These are phyloP conservation scores for Phytophthora pini DNA, from an alignment of 352 stramenopile species.

Conservation along the genomic window DNA sequence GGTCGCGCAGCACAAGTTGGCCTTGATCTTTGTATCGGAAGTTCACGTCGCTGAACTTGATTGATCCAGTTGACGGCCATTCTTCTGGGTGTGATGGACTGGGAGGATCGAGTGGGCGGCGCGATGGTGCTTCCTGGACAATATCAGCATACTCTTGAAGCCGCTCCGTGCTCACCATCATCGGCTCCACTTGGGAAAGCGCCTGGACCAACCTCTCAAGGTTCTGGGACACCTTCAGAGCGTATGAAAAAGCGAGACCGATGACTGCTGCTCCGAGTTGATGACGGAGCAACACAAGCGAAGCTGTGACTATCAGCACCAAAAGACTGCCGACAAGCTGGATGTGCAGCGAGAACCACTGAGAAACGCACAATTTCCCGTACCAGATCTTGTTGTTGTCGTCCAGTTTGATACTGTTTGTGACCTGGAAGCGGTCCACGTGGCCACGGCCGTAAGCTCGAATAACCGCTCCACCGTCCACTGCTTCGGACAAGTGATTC, in stretches of 20 bases:
- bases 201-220: constrained; percentile 86
- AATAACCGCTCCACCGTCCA: constrained; percentile 56
- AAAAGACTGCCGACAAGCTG: constrained; percentile 81
- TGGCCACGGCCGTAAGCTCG: constrained; percentile 62
- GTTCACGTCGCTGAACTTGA: constrained; percentile 87
- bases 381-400: constrained; percentile 54
- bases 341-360: constrained; percentile 65
- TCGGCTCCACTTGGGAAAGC: constrained; percentile 54
- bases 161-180: constrained; percentile 91
- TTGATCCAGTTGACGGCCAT: constrained; percentile 80
- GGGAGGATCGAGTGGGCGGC: constrained; percentile 34
- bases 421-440: constrained; percentile 44
- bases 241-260: constrained; percentile 91
- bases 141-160: constrained; percentile 90
- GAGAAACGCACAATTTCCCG: constrained; percentile 42
- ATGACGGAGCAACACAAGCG: constrained; percentile 57
- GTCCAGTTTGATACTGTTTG: constrained; percentile 46
- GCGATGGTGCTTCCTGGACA: constrained; percentile 53
- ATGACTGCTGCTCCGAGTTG: constrained; percentile 60
- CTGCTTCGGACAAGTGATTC: constrained; percentile 56
- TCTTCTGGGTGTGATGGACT: constrained; percentile 34
- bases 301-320: constrained; percentile 80
- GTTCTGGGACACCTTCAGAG: constrained; percentile 84
- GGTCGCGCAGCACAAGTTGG: constrained; percentile 47
- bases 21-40: constrained; percentile 90